Conservation (phyloP, 306 rosid species). For the Dryas alaskensis region DNA sequence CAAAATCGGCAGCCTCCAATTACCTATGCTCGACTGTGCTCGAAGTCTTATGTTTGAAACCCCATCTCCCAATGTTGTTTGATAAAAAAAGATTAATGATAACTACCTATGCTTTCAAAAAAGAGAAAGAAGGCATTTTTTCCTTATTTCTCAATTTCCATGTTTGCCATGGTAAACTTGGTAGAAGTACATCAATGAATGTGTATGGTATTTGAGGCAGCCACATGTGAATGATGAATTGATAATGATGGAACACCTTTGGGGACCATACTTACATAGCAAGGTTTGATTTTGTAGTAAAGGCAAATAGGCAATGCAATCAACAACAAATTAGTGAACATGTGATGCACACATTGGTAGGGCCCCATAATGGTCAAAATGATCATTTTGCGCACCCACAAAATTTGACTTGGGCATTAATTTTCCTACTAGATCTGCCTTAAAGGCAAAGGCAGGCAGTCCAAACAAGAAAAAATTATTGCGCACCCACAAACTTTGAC, state of each 20-base stretch:
- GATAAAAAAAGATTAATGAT: too few relatives aligned
- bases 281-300: not conserved
- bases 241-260: constrained; percentile 1
- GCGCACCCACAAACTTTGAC: constrained; percentile 20
- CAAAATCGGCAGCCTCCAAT: too few relatives aligned
- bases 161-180: too few relatives aligned
- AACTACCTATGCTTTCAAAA: too few relatives aligned
- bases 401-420: constrained; percentile 11
- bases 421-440: constrained; percentile 1
- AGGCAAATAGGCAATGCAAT: not conserved
- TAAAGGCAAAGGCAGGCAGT: not conserved
- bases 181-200: not conserved
- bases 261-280: not conserved
- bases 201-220: not conserved
- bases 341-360: not conserved
- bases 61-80: too few relatives aligned
- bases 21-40: too few relatives aligned
- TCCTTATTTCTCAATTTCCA: too few relatives aligned
- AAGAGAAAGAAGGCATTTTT: too few relatives aligned
- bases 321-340: constrained; percentile 10
- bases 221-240: not conserved
- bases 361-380: constrained; percentile 6
- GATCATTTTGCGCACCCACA: constrained; percentile 16
- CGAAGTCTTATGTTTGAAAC: too few relatives aligned
- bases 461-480: not conserved